phyloP scores from a whole-genome alignment of 1,284 basidiomycete species.

The Ceratobasidium sp. region DNA sequence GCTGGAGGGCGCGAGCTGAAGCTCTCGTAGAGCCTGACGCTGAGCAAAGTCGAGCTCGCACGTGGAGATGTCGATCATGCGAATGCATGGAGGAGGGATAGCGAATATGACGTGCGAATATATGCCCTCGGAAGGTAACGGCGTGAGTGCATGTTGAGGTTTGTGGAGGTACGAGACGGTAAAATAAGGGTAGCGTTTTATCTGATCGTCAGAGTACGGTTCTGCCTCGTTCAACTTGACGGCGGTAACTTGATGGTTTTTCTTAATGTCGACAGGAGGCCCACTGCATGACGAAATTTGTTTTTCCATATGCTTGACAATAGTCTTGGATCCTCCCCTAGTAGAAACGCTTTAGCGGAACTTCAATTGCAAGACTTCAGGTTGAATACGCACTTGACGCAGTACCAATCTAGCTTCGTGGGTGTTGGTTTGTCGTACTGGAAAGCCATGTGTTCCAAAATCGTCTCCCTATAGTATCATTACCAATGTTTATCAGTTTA shows the following conservation, averaged over 20 bases:
- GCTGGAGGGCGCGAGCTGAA: slow-evolving; percentile 54
- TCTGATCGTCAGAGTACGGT: slow-evolving; percentile 50
- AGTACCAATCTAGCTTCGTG: slow-evolving; percentile 6
- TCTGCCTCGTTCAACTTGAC: slow-evolving; percentile 52
- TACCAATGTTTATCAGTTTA: background rate
- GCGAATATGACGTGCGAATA: slow-evolving; percentile 56
- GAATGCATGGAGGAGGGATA: slow-evolving; percentile 53
- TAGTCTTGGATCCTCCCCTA: slow-evolving; percentile 5
- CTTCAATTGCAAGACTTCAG: background rate
- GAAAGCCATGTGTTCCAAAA: slow-evolving; percentile 10
- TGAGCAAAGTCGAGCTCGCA: slow-evolving; percentile 52
- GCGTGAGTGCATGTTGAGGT: slow-evolving; percentile 25
- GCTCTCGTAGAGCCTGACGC: slow-evolving; percentile 53
- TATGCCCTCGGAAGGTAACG: slow-evolving; percentile 38
- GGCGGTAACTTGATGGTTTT: slow-evolving; percentile 45
- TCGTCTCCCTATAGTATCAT: background rate
- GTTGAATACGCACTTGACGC: slow-evolving; percentile 13
- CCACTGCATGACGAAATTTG: slow-evolving; percentile 45
- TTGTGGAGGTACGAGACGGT: too few species aligned
- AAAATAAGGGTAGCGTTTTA: too few species aligned
- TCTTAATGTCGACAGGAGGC: background rate
- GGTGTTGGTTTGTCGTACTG: background rate
- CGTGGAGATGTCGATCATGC: slow-evolving; percentile 52
- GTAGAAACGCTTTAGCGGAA: background rate
- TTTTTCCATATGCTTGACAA: slow-evolving; percentile 55